Evolutionary conservation across 768 basidiomycete genomes (phyloP).

Genomic region (Botryobasidium botryosum): DNA sequence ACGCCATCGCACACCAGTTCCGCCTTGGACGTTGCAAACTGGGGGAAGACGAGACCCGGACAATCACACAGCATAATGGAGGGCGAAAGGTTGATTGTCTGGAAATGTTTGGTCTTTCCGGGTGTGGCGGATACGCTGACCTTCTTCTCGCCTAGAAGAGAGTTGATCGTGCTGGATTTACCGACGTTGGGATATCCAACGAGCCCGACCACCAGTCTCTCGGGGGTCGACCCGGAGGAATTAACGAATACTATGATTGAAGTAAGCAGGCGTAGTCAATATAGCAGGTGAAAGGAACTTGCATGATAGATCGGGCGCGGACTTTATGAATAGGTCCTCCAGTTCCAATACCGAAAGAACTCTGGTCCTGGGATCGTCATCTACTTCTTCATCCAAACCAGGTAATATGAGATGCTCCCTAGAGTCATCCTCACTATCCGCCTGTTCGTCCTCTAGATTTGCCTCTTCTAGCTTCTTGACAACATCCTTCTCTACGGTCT

Average conservation of each 20-base stretch:
- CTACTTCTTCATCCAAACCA: slow-evolving; percentile 20
- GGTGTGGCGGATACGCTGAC: slow-evolving; percentile 97
- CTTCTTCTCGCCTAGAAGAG: slow-evolving; percentile 88
- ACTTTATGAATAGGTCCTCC: slow-evolving; percentile 58
- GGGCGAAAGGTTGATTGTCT: slow-evolving; percentile 88
- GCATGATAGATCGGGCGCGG: slow-evolving; percentile 59
- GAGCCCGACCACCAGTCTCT: slow-evolving; percentile 65
- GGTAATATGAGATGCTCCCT: slow-evolving; percentile 18
- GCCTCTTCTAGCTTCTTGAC: no score
- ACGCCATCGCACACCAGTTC: slow-evolving; percentile 95
- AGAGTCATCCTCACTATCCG: slow-evolving; percentile 20
- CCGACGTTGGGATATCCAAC: slow-evolving; percentile 99
- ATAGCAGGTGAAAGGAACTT: slow-evolving; percentile 12
- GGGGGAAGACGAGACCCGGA: slow-evolving; percentile 94
- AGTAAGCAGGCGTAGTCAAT: not conserved
- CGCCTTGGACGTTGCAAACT: slow-evolving; percentile 93
- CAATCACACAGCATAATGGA: slow-evolving; percentile 86
- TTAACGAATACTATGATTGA: slow-evolving; percentile 2
- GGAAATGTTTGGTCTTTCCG: slow-evolving; percentile 98
- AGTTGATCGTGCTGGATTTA: slow-evolving; percentile 96
- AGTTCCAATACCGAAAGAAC: slow-evolving; percentile 77
- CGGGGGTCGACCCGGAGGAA: slow-evolving; percentile 36
- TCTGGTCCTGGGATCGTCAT: slow-evolving; percentile 44
- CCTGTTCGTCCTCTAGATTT: slow-evolving; percentile 14
- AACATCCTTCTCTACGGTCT: slow-evolving; percentile 13